phyloP scores from a whole-genome alignment of 2,329 filamentous ascomycete species.

The Cladosporium sphaerospermum region DNA sequence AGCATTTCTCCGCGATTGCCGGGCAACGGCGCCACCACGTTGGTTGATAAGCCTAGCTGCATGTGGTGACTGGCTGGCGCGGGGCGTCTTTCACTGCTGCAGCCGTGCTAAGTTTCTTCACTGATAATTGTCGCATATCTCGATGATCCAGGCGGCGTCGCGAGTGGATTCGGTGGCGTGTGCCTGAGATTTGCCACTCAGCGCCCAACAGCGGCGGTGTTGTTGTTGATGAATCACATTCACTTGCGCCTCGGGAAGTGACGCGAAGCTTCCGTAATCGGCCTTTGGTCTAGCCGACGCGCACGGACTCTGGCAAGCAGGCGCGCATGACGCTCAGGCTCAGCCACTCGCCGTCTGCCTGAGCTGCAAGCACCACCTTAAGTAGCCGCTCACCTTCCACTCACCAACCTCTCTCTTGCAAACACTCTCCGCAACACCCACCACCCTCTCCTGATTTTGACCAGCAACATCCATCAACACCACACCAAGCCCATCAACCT shows the following conservation, averaged over 20 bases:
- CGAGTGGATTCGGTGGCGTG: too few relatives aligned
- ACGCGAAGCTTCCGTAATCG: not conserved
- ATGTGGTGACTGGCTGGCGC: not conserved
- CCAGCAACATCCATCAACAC: constrained; percentile 7
- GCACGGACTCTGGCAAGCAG: not conserved
- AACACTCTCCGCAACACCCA: not conserved
- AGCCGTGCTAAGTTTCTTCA: too few relatives aligned
- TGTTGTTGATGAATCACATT: not conserved
- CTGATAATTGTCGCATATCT: not conserved
- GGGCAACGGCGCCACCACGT: constrained; percentile 9
- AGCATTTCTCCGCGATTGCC: constrained; percentile 11
- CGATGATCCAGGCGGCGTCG: not conserved
- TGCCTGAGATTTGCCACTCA: not conserved
- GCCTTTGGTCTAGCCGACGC: not conserved
- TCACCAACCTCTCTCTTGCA: not conserved
- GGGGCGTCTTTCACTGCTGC: too few relatives aligned
- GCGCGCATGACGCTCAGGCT: not conserved
- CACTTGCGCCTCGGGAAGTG: not conserved
- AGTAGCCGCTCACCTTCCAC: constrained; percentile 1
- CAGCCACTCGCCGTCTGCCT: not conserved
- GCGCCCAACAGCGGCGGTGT: not conserved
- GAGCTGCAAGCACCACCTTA: not conserved
- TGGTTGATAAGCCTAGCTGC: constrained; percentile 11
- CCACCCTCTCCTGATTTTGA: not conserved
- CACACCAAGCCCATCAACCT: constrained; percentile 1